Base-by-base conservation (phyloP, 495 filamentous ascomycete genomes). In the Baudoinia panamericana region DNA sequence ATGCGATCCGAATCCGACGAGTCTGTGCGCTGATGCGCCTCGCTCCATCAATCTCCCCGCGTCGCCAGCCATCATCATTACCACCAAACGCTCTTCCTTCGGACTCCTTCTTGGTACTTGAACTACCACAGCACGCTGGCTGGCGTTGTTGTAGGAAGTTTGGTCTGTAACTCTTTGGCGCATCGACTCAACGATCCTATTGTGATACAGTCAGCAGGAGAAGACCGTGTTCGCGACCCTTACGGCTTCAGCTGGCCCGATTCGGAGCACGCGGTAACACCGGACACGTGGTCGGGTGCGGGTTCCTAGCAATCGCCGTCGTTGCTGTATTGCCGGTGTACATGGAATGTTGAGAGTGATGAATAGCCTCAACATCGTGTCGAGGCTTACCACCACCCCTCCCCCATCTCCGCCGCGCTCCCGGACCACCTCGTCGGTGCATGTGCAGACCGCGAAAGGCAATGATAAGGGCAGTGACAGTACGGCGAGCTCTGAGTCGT, bases 361-460 rank as follows among this genome's bases (percentile, higher is more conserved):
- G 88, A 95, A 96, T 79, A 93, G 88, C 55, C 66, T 96, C 68
- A 93, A 93, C 63, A 82, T 94, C 60, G 71, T 97, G 60, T 92
- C 84, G 50, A 73, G 82, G 58, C 76, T 82, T 47, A 77, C 77
- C 52, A 69, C 69, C 58, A 69, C 72, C 44, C 68, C 61, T 42
- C 63, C 66, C 31, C 51, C 61, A 19, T 60, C 51, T 22, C 57
- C 62, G 4, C 36, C 53, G 26, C 41, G 53, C 36, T 56, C 53
- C 12, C 53, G 53, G 23, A 54, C 46, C 9, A 38, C 30, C 19
- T 55, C 52, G 11, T 18, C 31, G 15, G 43, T 45, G 20, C 22
- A 45, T 1, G 28, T 28, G 8, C 25, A 43, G 9, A 17, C 13
- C 5, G 11, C 25, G 16, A 51, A 60, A 6, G 39, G 20, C 21